phyloP scores from a whole-genome alignment of 495 filamentous ascomycete species.

The Elasticomyces elasticus region DNA sequence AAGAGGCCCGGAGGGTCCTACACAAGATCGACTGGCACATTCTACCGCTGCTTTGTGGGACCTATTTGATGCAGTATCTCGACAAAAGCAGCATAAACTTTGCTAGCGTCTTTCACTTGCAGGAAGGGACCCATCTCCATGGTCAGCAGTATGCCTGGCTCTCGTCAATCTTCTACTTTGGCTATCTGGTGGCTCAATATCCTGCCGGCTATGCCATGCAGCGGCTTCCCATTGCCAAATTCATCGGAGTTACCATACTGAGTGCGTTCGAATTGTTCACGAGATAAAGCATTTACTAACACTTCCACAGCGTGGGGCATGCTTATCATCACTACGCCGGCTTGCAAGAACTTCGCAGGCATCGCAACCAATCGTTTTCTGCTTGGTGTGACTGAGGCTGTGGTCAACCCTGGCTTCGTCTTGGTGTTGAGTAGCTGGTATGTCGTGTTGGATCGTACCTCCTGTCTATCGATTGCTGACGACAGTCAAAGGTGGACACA shows the following conservation, averaged over 20 bases:
- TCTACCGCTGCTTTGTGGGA: conserved; percentile 47
- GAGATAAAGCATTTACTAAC: too few species aligned
- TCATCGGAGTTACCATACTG: conserved; percentile 37
- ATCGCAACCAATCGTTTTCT: conserved; percentile 26
- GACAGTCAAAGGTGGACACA: conserved; percentile 37
- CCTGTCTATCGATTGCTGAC: too few species aligned
- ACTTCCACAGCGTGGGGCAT: too few species aligned
- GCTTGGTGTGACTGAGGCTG: conserved; percentile 24
- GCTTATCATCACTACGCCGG: conserved; percentile 39
- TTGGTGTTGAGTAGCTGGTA: too few species aligned
- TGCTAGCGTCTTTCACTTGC: conserved; percentile 48
- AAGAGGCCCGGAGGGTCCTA: conserved; percentile 42
- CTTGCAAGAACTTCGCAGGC: conserved; percentile 35
- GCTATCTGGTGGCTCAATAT: conserved; percentile 44
- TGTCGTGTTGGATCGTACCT: too few species aligned
- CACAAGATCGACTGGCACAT: conserved; percentile 47
- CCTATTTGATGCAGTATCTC: conserved; percentile 48
- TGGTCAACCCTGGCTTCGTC: conserved; percentile 45
- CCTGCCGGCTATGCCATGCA: conserved; percentile 44
- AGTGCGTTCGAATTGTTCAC: too few species aligned
- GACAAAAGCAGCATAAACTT: conserved; percentile 54
- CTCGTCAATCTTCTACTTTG: conserved; percentile 48
- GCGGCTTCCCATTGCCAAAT: conserved; percentile 44
- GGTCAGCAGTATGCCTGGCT: conserved; percentile 54
- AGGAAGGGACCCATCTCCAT: conserved; percentile 40